Conservation (phyloP, 2,329 filamentous ascomycete genomes). For the Fulvia fulva region DNA sequence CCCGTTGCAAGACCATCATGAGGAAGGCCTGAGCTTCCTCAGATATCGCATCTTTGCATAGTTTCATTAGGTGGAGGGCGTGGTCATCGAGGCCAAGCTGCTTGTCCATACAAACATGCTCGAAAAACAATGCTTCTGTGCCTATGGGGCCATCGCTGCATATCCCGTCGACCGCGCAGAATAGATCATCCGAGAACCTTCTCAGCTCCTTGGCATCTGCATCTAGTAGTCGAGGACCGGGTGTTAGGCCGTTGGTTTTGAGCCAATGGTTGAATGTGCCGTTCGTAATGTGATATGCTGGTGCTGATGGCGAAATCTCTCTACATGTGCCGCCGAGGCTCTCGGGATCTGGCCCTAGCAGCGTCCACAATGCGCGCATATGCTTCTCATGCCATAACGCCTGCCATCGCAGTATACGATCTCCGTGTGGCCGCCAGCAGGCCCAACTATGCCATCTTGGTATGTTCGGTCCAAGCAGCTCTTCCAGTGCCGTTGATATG, state of each 20-base stretch:
- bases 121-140: neutral
- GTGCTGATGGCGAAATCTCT: neutral
- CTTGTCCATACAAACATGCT: neutral
- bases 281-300: neutral
- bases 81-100: neutral
- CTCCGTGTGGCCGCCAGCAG: neutral
- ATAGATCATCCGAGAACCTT: neutral
- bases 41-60: neutral
- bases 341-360: neutral
- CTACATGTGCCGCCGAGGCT: neutral
- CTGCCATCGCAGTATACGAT: neutral
- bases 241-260: neutral
- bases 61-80: neutral
- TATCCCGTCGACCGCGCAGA: neutral
- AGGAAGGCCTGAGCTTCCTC: neutral
- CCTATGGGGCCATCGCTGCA: neutral
- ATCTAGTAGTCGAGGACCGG: neutral
- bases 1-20: neutral
- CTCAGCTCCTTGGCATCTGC: neutral
- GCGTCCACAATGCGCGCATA: neutral
- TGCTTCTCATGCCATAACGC: neutral
- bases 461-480: neutral
- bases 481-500: neutral
- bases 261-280: neutral
- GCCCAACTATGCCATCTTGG: conserved; percentile 1